These are phyloP conservation scores for Eucalyptus globulus DNA, from an alignment of 345 rosid genomes.

Conservation along the genomic window DNA sequence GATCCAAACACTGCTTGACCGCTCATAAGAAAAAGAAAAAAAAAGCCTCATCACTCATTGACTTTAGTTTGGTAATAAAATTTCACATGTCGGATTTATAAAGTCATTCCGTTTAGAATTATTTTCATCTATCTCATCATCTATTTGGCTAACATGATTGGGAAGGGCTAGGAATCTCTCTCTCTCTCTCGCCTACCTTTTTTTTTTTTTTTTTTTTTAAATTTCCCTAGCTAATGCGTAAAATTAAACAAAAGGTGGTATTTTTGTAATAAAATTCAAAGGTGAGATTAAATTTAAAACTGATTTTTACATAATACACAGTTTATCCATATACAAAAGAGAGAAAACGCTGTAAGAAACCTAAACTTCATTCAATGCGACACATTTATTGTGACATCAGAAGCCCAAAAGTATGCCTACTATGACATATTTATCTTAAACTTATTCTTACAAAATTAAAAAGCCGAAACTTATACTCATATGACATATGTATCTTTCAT, in stretches of 20 bases:
- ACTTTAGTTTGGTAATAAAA: not conserved
- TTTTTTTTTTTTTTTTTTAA: not conserved
- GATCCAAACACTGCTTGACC: not conserved
- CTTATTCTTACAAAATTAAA: too few species aligned
- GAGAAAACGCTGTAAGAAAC: accelerated
- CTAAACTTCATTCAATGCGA: too few species aligned
- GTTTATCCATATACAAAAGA: not conserved
- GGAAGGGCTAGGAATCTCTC: not conserved
- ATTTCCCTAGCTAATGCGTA: not conserved
- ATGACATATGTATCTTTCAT: too few species aligned
- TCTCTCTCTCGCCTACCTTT: too few species aligned
- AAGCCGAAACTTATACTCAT: too few species aligned
- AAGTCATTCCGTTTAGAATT: not conserved
- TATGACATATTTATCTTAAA: too few species aligned
- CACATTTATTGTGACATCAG: too few species aligned
- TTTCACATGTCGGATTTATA: not conserved
- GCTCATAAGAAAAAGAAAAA: not conserved
- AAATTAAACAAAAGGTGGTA: not conserved
- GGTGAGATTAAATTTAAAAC: not conserved
- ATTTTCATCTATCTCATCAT: not conserved
- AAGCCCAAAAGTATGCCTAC: too few species aligned
- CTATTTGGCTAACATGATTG: not conserved
- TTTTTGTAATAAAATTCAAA: not conserved
- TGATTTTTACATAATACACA: not conserved
- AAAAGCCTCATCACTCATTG: not conserved